Base-by-base conservation (phyloP, 805 yeast species). In the Diddensiella transvaalensis region DNA sequence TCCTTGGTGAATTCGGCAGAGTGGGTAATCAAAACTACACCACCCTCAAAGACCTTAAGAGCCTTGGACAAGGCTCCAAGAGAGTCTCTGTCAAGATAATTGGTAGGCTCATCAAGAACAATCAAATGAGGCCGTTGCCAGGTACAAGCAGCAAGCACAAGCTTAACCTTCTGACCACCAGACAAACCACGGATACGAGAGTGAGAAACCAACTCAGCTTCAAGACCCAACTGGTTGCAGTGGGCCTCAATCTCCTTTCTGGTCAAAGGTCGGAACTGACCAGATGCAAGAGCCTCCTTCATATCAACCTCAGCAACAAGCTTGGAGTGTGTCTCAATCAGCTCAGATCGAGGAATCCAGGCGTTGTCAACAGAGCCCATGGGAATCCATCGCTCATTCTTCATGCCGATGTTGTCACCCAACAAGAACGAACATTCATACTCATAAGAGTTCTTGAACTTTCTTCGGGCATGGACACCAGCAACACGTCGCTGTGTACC, bases 71-170 rank as follows among this genome's bases (percentile, higher is more conserved):
- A 83, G 74, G 99, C 99, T 72, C 99, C 99, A 71, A 93, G 83
- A 61, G 99, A 93, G 78, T 93, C 99, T 79, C 99, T 84, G 77
- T 91, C 99, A 80, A 91, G 81, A 78, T 91, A 93, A 80, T 91
- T 91, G 68, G 99, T 93, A 78, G 99, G 99, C 82, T 91, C 99
- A 80, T 93, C 99, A 75, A 93, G 86, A 65, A 93, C 99, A 67
- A 93, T 90, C 80, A 93, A 82, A 74, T 93, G 99, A 72, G 99
- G 99, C 83, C 98, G 91, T 82, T 91, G 97, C 99, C 99, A 93
- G 54, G 98, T 90, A 85, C 98, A 88, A 76, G 98, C 99, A 76
- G 99, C 99, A 69, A 93, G 79, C 69, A 93, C 99, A 73, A 93
- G 86, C 80, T 93, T 93, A 77, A 93, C 99, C 85, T 93, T 93